Percentiles rank a stretch among this genome's conserved stretches.
These are phyloP conservation scores for Cicer chorassanicum DNA, from an alignment of 306 rosid genomes.

Conservation along the genomic window DNA sequence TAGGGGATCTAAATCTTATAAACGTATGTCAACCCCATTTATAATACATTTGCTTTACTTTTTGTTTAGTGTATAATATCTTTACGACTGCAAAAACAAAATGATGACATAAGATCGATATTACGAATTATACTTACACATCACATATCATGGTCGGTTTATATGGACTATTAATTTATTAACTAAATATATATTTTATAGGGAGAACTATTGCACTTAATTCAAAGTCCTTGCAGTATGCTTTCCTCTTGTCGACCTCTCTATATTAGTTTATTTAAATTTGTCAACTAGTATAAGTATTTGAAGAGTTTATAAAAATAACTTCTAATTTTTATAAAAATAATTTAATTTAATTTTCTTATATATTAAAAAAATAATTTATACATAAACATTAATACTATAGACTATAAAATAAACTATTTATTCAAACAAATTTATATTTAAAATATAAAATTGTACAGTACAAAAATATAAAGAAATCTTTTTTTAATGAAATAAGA, in stretches of 20 bases:
- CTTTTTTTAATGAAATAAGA: neutral
- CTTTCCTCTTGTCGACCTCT: neutral
- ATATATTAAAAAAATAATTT: too few species aligned
- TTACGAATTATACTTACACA: conserved; percentile 3
- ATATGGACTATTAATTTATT: conserved; percentile 21
- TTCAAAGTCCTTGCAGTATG: neutral
- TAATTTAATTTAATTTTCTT: too few species aligned
- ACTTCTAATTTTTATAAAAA: too few species aligned
- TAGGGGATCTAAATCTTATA: too few species aligned
- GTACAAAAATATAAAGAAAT: neutral
- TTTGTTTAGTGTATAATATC: neutral
- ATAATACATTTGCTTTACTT: too few species aligned
- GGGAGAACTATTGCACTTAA: neutral
- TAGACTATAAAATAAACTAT: too few species aligned
- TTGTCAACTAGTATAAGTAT: too few species aligned
- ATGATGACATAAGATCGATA: neutral
- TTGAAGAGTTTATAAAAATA: too few species aligned
- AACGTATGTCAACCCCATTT: too few species aligned
- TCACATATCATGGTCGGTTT: conserved; percentile 39
- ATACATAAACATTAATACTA: too few species aligned
- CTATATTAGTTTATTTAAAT: too few species aligned
- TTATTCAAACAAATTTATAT: too few species aligned
- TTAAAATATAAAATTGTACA: neutral
- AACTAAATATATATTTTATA: neutral
- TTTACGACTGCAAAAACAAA: neutral